Base-by-base conservation (phyloP, 1,284 basidiomycete genomes). In the Lentinus polychrous region DNA sequence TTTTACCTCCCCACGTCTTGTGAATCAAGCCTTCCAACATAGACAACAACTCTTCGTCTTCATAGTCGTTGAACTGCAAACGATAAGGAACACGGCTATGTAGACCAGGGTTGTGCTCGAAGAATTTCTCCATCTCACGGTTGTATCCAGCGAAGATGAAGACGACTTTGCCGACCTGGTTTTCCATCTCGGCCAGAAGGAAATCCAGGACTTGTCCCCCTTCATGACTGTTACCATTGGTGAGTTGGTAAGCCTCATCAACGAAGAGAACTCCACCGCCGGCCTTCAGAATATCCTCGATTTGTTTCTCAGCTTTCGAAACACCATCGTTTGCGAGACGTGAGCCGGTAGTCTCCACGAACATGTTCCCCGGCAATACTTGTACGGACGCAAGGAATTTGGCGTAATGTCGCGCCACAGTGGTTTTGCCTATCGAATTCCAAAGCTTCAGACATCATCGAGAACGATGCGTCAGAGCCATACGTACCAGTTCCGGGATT, bases 61-160 rank as follows among this genome's bases (percentile, higher is more conserved):
- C 68, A 57, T 86, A 86, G 56, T 85, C 82, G 8, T 65, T 64
- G 54, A 85, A 86, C n/a, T 74, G 66, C 40, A 86, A 66, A 15
- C 63, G 64, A 53, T 79, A 71, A 0, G 82, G 82, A 2, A 86
- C 78, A 3, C 83, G 78, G 60, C 82, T 85, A 0, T 64, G 60
- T 5, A 86, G 51, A 2, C 82, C 82, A 3, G 83, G 81, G 52
- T 86, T 86, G 56, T 84, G 81, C 50, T 83, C 79, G 52, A 86
- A 85, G 64, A 86, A 86, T 49, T 71, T 78, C 54, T 86, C 82
- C 83, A 86, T 85, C 61, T 86, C 68, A 49, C 75, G 79, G 61
- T 67, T 74, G 58, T 85, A 85, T 0, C 82, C 82, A 0, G 83
- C 82, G 6, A 86, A 66, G 53, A 86, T 79, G 63, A 86, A 86